Evolutionary conservation across 306 rosid genomes (phyloP), one percentile per base, ranked within the genome.

Genomic region (Quercus engelmannii): DNA sequence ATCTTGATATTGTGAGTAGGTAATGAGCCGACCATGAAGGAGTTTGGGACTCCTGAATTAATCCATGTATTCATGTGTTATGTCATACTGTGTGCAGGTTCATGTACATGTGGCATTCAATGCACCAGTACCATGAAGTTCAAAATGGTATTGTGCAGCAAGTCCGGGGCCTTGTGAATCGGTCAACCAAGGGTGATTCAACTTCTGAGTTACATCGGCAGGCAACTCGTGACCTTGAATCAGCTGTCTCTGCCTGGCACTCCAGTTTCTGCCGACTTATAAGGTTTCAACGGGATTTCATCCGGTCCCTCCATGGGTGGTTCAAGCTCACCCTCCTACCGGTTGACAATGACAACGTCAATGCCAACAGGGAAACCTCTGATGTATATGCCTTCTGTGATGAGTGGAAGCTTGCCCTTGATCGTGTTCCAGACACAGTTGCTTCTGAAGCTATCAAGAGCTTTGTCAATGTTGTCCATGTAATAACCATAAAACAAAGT

Each of bases 371-470:
- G 41, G 97, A 89, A 73, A 76, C 81, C 80, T 89, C 96, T 13
- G 98, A 87, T n/a, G 87, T 87, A 19, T 87, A 75, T 35, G 76
- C 75, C 76, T 94, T 96, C 82, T 89, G 87, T 5, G 99, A 96
- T 21, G 97, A 96, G 84, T 96, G 99, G 99, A 96, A 96, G 89
- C 98, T 87, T 15, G 96, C 97, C 4, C 98, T 96, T 30, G 99
- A 91, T 49, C 99, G 98, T 33, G 99, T 96, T 74, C 99, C 99
- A 0, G 99, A 93, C 88, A 96, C 96, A 0, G 98, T 96, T 26
- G 99, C 99, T 30, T 93, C 98, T 0, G 98, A 89, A 84, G 98
- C 99, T 43, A 93, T 96, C 87, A 96, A 96, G 78, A 91, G 99
- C 88, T 93, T 96, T 72, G 83, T 91, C 87, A 89, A 90, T 7